These are phyloP conservation scores for Epipyxis sp. DNA, from an alignment of 108 stramenopile genomes.

Conservation along the genomic window DNA sequence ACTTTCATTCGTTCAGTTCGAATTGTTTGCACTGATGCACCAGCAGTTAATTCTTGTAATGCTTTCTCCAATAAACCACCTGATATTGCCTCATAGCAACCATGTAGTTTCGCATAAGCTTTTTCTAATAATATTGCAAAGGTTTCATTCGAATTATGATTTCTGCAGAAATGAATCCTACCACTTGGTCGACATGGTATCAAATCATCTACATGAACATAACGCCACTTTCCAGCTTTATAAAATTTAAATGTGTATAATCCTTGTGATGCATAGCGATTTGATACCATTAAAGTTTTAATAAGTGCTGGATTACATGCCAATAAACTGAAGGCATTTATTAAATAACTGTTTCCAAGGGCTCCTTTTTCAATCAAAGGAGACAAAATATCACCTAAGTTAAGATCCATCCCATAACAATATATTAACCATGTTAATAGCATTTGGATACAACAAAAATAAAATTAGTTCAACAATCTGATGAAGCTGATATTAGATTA, in stretches of 20 bases:
- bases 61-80: constrained; percentile 43
- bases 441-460: no score
- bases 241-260: constrained; percentile 53
- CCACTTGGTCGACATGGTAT: constrained; percentile 49
- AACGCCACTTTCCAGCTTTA: constrained; percentile 54
- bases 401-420: no score
- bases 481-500: no score
- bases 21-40: background rate
- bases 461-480: no score
- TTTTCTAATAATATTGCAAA: constrained; percentile 50
- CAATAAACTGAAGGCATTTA: constrained; percentile 12
- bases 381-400: background rate
- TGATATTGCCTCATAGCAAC: constrained; percentile 52
- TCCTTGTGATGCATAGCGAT: constrained; percentile 35
- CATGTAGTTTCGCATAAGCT: constrained; percentile 61
- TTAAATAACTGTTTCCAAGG: constrained; percentile 16
- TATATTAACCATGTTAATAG: no score
- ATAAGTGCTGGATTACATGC: constrained; percentile 13
- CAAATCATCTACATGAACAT: constrained; percentile 56
- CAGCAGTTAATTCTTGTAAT: constrained; percentile 35
- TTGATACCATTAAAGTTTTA: constrained; percentile 41
- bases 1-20: background rate
- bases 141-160: constrained; percentile 45
- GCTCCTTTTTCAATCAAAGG: background rate
- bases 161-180: constrained; percentile 38